phyloP scores from a whole-genome alignment of 352 stramenopile genomes.

The Globisporangium uncinulatum region DNA sequence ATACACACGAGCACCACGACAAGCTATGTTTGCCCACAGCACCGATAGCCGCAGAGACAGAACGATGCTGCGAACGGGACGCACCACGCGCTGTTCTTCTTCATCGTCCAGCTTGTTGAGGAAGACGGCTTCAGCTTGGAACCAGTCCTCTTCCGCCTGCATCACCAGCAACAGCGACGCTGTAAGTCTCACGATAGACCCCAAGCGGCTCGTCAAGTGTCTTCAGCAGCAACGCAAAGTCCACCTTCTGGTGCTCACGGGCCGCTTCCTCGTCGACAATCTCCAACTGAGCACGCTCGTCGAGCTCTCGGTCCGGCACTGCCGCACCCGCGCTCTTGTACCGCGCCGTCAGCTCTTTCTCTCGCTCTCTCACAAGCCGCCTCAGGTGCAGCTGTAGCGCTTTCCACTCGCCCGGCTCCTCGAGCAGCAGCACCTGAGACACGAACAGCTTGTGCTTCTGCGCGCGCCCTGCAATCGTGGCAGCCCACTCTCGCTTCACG shows the following conservation, averaged over 20 bases:
- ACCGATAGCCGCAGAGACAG: background rate
- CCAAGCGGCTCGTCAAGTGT: background rate
- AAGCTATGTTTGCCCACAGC: background rate
- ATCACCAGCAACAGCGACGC: background rate
- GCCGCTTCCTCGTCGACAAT: conserved; percentile 44
- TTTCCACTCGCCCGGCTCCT: conserved; percentile 50
- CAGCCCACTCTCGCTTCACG: conserved; percentile 41
- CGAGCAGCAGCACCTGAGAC: conserved; percentile 40
- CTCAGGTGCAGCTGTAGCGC: conserved; percentile 33
- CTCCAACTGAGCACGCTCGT: conserved; percentile 50
- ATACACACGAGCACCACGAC: too few relatives aligned
- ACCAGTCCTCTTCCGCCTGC: conserved; percentile 44
- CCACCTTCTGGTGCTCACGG: conserved; percentile 31
- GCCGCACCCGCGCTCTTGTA: conserved; percentile 41
- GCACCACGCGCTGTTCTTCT: conserved; percentile 42
- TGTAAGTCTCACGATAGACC: background rate
- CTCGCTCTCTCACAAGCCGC: conserved; percentile 20
- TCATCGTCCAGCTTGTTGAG: conserved; percentile 37
- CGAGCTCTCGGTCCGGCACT: conserved; percentile 35
- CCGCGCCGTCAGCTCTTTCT: conserved; percentile 33
- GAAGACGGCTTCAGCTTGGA: conserved; percentile 43
- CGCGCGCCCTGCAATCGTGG: conserved; percentile 23
- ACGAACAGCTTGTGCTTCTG: conserved; percentile 26
- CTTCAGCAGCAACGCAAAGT: background rate
- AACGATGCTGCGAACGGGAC: background rate